phyloP scores from a whole-genome alignment of 768 basidiomycete species.

The Russula compacta region DNA sequence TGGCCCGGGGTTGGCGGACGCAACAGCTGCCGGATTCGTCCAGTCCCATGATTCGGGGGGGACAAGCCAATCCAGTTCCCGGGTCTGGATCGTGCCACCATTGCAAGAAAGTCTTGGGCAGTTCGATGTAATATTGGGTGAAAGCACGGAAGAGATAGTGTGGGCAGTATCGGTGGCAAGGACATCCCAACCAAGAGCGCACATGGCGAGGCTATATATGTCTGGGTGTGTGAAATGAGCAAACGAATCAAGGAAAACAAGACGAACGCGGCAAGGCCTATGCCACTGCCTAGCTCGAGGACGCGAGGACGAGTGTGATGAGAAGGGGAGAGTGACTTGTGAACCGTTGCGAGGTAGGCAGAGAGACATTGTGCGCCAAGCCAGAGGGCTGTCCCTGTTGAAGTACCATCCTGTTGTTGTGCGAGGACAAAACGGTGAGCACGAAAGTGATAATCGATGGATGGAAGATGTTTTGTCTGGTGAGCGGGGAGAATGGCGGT shows the following conservation, averaged over 20 bases:
- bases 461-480: conserved; percentile 50
- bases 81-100: conserved; percentile 45
- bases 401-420: conserved; percentile 50
- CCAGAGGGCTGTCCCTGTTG: conserved; percentile 82
- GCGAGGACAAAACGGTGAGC: conserved; percentile 36
- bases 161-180: conserved; percentile 65
- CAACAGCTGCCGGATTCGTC: conserved; percentile 34
- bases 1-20: conserved; percentile 20
- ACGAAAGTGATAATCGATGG: conserved; percentile 39
- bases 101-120: conserved; percentile 22
- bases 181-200: conserved; percentile 64
- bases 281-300: conserved; percentile 76
- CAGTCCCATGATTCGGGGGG: conserved; percentile 48
- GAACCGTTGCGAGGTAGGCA: conserved; percentile 42
- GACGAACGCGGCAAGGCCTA: conserved; percentile 68
- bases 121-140: conserved; percentile 52
- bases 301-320: conserved; percentile 31
- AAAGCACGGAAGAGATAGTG: conserved; percentile 56
- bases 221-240: conserved; percentile 8
- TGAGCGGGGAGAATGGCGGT: conserved; percentile 40
- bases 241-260: neutral
- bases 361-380: conserved; percentile 72
- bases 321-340: conserved; percentile 21
- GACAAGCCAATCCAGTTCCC: conserved; percentile 64
- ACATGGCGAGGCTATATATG: conserved; percentile 46